Percentiles rank a stretch among this genome's conserved stretches.
Conservation (phyloP, 768 basidiomycete species). For the Mycena polygramma region DNA sequence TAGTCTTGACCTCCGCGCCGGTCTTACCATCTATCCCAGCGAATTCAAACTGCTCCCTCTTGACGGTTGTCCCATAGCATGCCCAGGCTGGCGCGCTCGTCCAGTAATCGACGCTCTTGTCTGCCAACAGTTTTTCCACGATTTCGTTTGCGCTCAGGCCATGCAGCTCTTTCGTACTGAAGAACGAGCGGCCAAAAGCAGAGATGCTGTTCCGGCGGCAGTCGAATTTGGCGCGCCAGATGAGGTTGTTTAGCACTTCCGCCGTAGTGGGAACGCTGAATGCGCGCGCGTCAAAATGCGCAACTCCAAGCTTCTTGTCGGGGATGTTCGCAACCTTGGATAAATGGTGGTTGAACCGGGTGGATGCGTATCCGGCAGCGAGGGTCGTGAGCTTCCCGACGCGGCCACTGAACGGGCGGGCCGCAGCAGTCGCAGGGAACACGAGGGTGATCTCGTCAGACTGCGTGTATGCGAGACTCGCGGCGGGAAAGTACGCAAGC, state of each 20-base stretch:
- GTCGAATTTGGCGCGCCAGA: constrained; percentile 36
- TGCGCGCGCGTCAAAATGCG: constrained; percentile 36
- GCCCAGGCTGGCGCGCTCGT: constrained; percentile 31
- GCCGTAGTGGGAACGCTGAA: constrained; percentile 27
- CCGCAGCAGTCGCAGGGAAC: constrained; percentile 17
- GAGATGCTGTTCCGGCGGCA: constrained; percentile 34
- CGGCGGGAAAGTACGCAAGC: constrained; percentile 30
- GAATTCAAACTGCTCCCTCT: constrained; percentile 29
- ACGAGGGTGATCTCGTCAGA: constrained; percentile 37
- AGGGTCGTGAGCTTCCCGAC: constrained; percentile 30
- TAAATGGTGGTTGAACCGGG: constrained; percentile 36
- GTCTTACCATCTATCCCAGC: constrained; percentile 21
- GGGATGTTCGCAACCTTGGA: constrained; percentile 4
- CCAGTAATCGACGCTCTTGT: constrained; percentile 36
- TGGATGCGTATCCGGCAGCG: constrained; percentile 29
- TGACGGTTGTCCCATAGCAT: constrained; percentile 33
- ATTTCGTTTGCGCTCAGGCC: constrained; percentile 23
- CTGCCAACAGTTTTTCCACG: constrained; percentile 31
- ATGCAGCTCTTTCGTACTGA: constrained; percentile 30
- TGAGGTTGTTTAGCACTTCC: constrained; percentile 35
- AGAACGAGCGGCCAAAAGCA: constrained; percentile 29
- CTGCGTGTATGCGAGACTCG: constrained; percentile 35
- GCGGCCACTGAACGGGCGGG: constrained; percentile 33
- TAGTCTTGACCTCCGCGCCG: constrained; percentile 23
- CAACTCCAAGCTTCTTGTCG: constrained; percentile 23